Evolutionary conservation across 805 yeast species (phyloP), one percentile per base, ranked within the genome.

Genomic region (Yamadazyma endophytica): DNA sequence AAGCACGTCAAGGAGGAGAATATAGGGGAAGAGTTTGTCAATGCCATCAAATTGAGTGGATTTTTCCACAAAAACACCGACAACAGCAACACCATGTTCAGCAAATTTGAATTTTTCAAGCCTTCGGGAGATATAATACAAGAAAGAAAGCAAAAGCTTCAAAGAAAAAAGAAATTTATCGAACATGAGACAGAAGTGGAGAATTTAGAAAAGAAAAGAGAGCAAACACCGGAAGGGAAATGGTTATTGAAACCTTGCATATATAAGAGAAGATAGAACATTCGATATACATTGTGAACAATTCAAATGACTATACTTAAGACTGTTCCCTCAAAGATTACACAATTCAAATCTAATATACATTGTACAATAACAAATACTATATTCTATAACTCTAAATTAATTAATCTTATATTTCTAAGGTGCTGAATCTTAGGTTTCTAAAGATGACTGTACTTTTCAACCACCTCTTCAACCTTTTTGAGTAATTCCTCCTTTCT

Each of bases 241-340:
- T 86, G 95, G 95, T 62, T 90, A 37, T 68, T 92, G 43, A 92
- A 90, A 56, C 98, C 99, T 3, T 92, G 99, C 62, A 85, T 92
- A 38, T 92, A 92, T 59, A 92, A 92, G 56, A 75, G 95, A 61
- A 73, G 96, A 25, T 42, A 30, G n/a, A 18, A 6, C 21, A 19
- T 19, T 19, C 11, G 8, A 11, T 19, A 19, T 11, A 19, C 11
- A 9, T 9, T 9, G 21, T 22, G 13, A n/a, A 22, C 13, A 8
- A n/a, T 8, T 22, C 13, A 22, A 22, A n/a, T 22, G 13, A n/a
- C 13, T 22, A n/a, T 6, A 11, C 11, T 19, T 19, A 8, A 9
- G 9, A 9, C 8, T 19, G 8, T 19, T 9, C 8, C 11, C 21
- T 19, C 21, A 9, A 19, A 8, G 9, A 19, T 19, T 19, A 9